phyloP scores from a whole-genome alignment of 139 green algal genomes.

The Tetraselmis chui region DNA sequence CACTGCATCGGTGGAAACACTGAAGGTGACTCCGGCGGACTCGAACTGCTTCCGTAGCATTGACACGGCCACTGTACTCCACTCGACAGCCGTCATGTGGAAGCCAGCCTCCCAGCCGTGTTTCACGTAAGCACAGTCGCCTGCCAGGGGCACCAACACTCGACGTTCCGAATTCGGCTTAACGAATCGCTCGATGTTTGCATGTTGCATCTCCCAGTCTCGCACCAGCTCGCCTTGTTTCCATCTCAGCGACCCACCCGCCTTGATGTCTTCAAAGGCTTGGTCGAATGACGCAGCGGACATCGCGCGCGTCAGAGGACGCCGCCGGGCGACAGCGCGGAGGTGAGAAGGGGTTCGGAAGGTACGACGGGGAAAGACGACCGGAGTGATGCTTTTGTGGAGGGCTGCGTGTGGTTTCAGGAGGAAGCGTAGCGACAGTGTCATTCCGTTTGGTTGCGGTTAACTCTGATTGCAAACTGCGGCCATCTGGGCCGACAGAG shows the following conservation, averaged over 20 bases:
- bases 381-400: too few relatives aligned
- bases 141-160: not conserved
- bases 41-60: not conserved
- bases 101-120: not conserved
- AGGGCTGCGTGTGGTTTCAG: too few relatives aligned
- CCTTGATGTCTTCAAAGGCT: not conserved
- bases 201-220: not conserved
- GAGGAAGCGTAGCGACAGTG: too few relatives aligned
- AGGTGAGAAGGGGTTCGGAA: too few relatives aligned
- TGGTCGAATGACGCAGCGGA: not conserved
- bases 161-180: not conserved
- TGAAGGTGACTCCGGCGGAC: not conserved
- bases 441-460: too few relatives aligned
- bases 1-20: not conserved
- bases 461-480: too few relatives aligned
- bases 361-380: too few relatives aligned
- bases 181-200: not conserved
- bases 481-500: too few relatives aligned
- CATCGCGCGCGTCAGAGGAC: too few relatives aligned
- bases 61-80: not conserved
- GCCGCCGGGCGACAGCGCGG: too few relatives aligned
- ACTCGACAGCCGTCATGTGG: not conserved
- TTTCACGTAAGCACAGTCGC: not conserved
- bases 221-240: not conserved
- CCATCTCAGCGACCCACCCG: not conserved